These are phyloP conservation scores for Marchantia paleacea DNA, from an alignment of 225 moss, liverwort and hornwort genomes.

Conservation along the genomic window DNA sequence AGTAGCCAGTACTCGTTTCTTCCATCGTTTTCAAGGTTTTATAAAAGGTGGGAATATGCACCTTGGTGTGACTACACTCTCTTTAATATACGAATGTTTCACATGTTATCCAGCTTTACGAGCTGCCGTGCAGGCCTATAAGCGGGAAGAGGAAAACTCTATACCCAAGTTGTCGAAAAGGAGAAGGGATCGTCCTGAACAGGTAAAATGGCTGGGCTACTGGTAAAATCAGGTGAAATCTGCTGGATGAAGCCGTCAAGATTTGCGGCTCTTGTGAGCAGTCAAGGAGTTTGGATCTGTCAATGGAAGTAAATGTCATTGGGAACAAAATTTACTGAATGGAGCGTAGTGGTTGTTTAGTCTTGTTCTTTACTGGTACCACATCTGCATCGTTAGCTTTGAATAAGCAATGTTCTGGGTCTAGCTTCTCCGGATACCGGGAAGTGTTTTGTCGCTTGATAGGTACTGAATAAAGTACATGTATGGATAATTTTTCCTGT, in stretches of 20 bases:
- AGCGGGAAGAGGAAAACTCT: conserved; percentile 76
- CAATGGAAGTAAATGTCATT: no score
- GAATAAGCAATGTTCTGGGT: neutral
- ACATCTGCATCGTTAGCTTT: neutral
- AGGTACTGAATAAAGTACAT: neutral
- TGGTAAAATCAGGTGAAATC: neutral
- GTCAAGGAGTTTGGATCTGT: neutral
- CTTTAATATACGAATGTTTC: neutral
- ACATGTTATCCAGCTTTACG: conserved; percentile 61
- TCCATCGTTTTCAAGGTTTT: neutral
- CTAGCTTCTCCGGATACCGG: neutral
- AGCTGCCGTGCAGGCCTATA: conserved; percentile 88
- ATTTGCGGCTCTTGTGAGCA: neutral
- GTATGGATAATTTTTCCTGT: no score
- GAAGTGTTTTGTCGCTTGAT: neutral
- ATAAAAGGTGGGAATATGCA: neutral
- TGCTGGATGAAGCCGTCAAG: neutral
- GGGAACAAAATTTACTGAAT: neutral
- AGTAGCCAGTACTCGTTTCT: neutral
- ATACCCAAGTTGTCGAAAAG: conserved; percentile 64
- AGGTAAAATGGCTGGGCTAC: conserved; percentile 44
- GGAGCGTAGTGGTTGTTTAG: neutral
- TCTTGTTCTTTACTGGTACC: neutral
- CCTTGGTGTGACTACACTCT: no score
- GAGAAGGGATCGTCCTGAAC: conserved; percentile 72